Evolutionary conservation across 164 flowering plant genomes (phyloP).

Genomic region (Pachysandra terminalis): DNA sequence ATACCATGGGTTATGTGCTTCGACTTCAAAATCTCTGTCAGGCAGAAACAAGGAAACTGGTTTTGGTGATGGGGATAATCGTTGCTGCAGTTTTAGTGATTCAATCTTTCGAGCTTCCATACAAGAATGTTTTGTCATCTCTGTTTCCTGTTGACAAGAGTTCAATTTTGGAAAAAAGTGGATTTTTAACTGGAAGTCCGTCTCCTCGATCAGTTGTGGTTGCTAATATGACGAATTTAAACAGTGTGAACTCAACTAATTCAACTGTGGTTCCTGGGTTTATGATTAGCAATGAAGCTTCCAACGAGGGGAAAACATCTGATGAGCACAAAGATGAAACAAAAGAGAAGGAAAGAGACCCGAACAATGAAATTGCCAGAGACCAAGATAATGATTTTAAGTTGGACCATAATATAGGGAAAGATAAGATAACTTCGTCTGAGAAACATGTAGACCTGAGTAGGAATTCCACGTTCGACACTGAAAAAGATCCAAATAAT

Average conservation of each 20-base stretch:
- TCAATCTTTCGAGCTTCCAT: conserved; percentile 17
- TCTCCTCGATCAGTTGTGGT: background rate
- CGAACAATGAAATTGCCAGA: too few species aligned
- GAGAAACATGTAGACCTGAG: background rate
- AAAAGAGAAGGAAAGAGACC: background rate
- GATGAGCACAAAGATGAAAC: background rate
- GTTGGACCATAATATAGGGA: background rate
- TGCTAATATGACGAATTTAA: background rate
- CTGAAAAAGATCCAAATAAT: background rate
- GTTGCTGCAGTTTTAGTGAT: conserved; percentile 5
- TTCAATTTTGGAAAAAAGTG: background rate
- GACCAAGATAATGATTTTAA: background rate
- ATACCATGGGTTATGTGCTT: conserved; percentile 4
- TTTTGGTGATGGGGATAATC: conserved; percentile 10
- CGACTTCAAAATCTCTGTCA: background rate
- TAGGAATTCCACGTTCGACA: background rate
- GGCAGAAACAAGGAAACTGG: conserved; percentile 4
- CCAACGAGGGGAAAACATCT: background rate
- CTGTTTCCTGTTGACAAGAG: conserved; percentile 1
- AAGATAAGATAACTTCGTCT: background rate
- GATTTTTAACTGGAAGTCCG: background rate
- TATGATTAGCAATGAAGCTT: background rate
- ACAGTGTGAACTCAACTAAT: conserved; percentile 3
- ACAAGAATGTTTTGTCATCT: conserved; percentile 1
- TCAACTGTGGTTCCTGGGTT: background rate